Evolutionary conservation across 257 asterid genomes (phyloP), one percentile per base, ranked within the genome.

Genomic region (Solanum habrochaites): DNA sequence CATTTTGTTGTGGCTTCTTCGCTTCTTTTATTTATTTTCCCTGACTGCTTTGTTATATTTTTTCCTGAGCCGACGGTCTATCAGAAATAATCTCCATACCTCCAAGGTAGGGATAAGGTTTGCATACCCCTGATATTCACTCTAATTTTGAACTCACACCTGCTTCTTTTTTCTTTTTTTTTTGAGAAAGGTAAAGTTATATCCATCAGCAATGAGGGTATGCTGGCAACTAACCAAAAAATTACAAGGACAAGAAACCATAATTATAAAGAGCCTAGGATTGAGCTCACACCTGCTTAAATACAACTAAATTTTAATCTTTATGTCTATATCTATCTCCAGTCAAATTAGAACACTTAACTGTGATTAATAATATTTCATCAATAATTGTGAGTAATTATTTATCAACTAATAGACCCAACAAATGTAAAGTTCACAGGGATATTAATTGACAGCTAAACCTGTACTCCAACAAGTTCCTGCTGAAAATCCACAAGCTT

Each of bases 401-500:
- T 80, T 27, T 47, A 10, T 80, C 85, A 21, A 47, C 20, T 64
- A 6, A 80, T 31, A 80, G 29, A 67, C 69, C 69, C 69, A 56
- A 80, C 14, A 52, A 80, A 80, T 47, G 67, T 80, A 29, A 80
- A 49, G 69, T 49, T 80, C 85, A 29, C 29, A 47, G 43, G 73
- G 84, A 74, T 45, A 35, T 72, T n/a, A 71, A 66, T 9, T 73
- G 49, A 60, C 18, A 66, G 72, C 31, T 31, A 82, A 72, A 94
- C 99, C 98, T 94, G 96, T 86, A 92, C 87, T 31, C 92, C 88
- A 52, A 92, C 90, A 88, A 94, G 97, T 75, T 92, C 92, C 88
- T 91, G 90, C 83, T 97, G 98, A 92, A 97, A 94, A 88, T 93
- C 92, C 87, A 95, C 94, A 87, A 97, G 98, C 91, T 91, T 93